These are phyloP conservation scores for Neurospora cerealis DNA, from an alignment of 495 filamentous ascomycete species.

Conservation along the genomic window DNA sequence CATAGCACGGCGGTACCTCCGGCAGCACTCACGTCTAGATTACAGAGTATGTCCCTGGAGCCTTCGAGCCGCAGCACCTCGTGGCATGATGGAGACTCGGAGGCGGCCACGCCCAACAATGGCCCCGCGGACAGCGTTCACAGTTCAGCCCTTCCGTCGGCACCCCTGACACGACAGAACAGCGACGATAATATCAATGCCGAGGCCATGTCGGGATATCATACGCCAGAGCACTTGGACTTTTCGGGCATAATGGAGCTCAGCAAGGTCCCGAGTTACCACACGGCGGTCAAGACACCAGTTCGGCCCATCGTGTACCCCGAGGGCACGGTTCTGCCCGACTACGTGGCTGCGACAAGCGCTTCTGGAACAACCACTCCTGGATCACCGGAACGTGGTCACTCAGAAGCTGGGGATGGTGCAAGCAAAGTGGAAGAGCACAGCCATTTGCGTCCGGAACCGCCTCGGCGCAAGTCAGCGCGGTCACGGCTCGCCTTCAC, in stretches of 20 bases:
- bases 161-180: conserved; percentile 44
- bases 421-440: background rate
- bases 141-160: conserved; percentile 21
- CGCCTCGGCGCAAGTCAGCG: background rate
- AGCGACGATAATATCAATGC: conserved; percentile 46
- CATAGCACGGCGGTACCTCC: conserved; percentile 42
- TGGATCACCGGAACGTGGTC: background rate
- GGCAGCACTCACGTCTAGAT: conserved; percentile 52
- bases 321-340: conserved; percentile 22
- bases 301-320: conserved; percentile 30
- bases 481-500: background rate
- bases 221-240: conserved; percentile 50
- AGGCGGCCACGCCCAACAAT: conserved; percentile 21
- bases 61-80: conserved; percentile 25
- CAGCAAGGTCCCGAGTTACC: conserved; percentile 71
- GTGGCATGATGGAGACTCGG: conserved; percentile 18
- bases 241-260: conserved; percentile 52
- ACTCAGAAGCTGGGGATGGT: background rate
- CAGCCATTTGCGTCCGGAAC: background rate
- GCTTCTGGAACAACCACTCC: conserved; percentile 14
- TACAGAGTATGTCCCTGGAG: conserved; percentile 48
- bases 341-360: conserved; percentile 34
- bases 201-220: conserved; percentile 7
- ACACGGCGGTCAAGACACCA: conserved; percentile 57
- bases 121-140: conserved; percentile 15